Percentiles rank a stretch among this genome's conserved stretches.
These are phyloP conservation scores for Plasmodium gaboni DNA, from an alignment of 169 alveolate genomes.

Conservation along the genomic window DNA sequence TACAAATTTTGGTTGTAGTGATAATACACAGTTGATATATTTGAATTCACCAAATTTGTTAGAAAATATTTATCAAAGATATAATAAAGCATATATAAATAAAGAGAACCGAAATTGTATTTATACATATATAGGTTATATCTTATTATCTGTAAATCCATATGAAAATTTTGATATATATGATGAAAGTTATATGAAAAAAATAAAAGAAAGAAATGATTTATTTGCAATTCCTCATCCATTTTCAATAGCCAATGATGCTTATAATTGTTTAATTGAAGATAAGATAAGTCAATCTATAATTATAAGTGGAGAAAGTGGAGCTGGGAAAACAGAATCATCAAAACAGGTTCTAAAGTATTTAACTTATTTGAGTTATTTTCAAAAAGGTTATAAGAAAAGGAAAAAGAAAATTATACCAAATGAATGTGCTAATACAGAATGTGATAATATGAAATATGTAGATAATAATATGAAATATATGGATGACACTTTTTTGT, in stretches of 20 bases:
- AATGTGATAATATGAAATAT: not conserved
- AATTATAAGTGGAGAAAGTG: conserved; percentile 99
- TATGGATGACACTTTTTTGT: too few relatives aligned
- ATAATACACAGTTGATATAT: conserved; percentile 79
- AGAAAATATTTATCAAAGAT: conserved; percentile 77
- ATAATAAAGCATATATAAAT: conserved; percentile 69
- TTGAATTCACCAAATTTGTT: conserved; percentile 82
- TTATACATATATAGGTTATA: conserved; percentile 89
- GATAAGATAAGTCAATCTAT: conserved; percentile 92
- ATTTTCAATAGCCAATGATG: conserved; percentile 91
- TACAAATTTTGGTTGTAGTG: conserved; percentile 79
- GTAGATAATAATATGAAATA: not conserved
- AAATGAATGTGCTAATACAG: not conserved
- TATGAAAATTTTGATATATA: conserved; percentile 86
- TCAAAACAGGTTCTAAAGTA: conserved; percentile 93
- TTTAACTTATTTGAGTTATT: conserved; percentile 81
- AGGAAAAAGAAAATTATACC: not conserved
- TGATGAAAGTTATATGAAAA: conserved; percentile 81
- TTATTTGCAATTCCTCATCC: conserved; percentile 88
- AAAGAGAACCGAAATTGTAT: conserved; percentile 74
- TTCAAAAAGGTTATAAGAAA: conserved; percentile 21
- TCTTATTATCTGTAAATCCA: conserved; percentile 88
- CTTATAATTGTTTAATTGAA: conserved; percentile 84
- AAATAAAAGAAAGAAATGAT: conserved; percentile 84
- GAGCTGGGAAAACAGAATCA: conserved; percentile 99